phyloP scores from a whole-genome alignment of 108 stramenopile species.

The Parietichytrium sp. region DNA sequence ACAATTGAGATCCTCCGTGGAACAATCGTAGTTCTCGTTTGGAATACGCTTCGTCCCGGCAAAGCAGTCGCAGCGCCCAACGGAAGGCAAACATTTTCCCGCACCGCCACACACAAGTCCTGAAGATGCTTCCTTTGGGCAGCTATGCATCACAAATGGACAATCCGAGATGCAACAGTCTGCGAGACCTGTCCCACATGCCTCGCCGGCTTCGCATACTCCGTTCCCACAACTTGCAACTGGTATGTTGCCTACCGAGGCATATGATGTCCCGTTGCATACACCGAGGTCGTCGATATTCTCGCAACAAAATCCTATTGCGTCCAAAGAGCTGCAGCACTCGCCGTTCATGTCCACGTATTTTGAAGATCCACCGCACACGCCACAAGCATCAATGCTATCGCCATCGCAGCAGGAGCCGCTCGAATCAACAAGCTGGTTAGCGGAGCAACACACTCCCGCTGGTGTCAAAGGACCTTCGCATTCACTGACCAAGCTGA shows the following conservation, averaged over 20 bases:
- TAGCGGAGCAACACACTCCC: not conserved
- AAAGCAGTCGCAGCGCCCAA: not conserved
- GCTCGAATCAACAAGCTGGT: not conserved
- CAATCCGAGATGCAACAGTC: not conserved
- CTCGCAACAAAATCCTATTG: not conserved
- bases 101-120: not conserved
- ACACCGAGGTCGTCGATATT: not conserved
- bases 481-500: no score
- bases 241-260: not conserved
- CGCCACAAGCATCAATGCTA: conserved; percentile 2
- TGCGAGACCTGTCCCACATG: not conserved
- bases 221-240: not conserved
- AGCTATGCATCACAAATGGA: not conserved
- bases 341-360: not conserved
- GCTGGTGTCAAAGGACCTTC: no score
- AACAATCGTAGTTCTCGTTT: not conserved
- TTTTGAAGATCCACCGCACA: not conserved
- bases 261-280: not conserved
- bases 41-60: not conserved
- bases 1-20: not conserved
- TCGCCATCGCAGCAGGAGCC: not conserved
- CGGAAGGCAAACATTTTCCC: not conserved
- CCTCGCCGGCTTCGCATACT: conserved; percentile 2
- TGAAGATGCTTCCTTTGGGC: not conserved
- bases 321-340: conserved; percentile 13